phyloP scores from a whole-genome alignment of 305 asterid genomes.

The Nicotiana rustica region DNA sequence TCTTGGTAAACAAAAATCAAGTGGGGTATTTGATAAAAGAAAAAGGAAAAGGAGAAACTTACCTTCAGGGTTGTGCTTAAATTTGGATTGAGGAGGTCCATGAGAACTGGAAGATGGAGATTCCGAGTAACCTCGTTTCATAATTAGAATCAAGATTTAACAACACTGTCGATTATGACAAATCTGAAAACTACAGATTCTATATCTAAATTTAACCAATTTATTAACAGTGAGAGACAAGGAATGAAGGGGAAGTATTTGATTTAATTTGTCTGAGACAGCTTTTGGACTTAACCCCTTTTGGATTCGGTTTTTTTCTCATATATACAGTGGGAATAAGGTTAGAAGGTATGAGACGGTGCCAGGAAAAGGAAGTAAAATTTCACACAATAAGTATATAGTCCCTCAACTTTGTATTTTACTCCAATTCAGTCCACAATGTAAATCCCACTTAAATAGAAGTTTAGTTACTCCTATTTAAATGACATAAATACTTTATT shows the following conservation, averaged over 20 bases:
- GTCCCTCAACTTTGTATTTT: background rate
- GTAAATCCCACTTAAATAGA: background rate
- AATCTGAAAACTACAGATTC: background rate
- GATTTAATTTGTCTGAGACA: background rate
- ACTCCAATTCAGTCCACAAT: background rate
- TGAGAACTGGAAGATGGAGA: slow-evolving; percentile 75
- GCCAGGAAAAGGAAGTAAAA: background rate
- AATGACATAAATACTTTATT: too few relatives aligned
- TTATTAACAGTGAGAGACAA: background rate
- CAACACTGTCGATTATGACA: background rate
- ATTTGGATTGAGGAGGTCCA: slow-evolving; percentile 86
- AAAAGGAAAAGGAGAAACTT: slow-evolving; percentile 28
- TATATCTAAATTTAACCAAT: background rate
- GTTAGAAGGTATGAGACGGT: background rate
- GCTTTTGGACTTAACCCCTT: background rate
- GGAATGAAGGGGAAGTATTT: background rate
- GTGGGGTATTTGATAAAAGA: background rate
- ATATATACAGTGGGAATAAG: background rate
- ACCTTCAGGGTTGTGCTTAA: slow-evolving; percentile 80
- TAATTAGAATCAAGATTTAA: slow-evolving; percentile 36
- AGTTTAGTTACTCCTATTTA: too few relatives aligned
- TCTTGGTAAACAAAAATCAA: background rate
- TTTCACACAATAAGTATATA: background rate
- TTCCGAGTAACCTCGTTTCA: slow-evolving; percentile 86
- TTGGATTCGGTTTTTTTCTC: background rate